Evolutionary conservation across 768 basidiomycete species (phyloP), one percentile per base, ranked within the genome.

Genomic region (Obba rivulosa): DNA sequence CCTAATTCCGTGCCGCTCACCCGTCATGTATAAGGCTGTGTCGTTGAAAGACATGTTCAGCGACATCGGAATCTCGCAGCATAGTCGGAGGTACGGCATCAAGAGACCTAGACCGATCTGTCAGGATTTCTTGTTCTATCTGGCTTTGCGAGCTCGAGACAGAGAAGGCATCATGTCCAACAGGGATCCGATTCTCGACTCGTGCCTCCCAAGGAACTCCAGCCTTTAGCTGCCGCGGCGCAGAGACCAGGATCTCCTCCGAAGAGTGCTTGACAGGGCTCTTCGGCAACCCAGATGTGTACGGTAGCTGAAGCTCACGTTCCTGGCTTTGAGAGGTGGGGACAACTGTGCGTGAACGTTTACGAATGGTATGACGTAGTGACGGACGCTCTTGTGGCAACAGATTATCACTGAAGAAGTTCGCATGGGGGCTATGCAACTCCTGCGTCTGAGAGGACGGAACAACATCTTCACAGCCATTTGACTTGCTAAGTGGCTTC

Each of bases 111-210:
- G 39, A 43, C 38, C 24, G 31, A 0, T 11, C 4, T 1, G 59
- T 8, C 4, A 41, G 49, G 17, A 69, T 44, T 23, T 67, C 66
- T 35, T 48, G 47, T 52, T 70, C 68, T 25, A 60, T 58, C 41
- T 61, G 68, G 14, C 57, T 60, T 36, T 69, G 69, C 10, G 69
- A 69, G 21, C 64, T 66, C 23, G 56, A 38, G 7, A 70, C 55
- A 23, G 45, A 11, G 39, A 21, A 20, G 47, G 41, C 13, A 34
- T 13, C 7, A 7, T 13, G 28, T 31, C 13, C 28, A 13, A 31
- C 28, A 31, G 13, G 28, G n/a, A n/a, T n/a, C 13, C 7, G 28
- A 31, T 5, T 31, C 28, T 31, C 7, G 28, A 31, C 13, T 13
- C 28, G 7, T 13, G 11, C 57, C 61, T 0, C 28, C 21, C 16